Evolutionary conservation across 1,284 basidiomycete species (phyloP).

Genomic region (Boletus smithii): DNA sequence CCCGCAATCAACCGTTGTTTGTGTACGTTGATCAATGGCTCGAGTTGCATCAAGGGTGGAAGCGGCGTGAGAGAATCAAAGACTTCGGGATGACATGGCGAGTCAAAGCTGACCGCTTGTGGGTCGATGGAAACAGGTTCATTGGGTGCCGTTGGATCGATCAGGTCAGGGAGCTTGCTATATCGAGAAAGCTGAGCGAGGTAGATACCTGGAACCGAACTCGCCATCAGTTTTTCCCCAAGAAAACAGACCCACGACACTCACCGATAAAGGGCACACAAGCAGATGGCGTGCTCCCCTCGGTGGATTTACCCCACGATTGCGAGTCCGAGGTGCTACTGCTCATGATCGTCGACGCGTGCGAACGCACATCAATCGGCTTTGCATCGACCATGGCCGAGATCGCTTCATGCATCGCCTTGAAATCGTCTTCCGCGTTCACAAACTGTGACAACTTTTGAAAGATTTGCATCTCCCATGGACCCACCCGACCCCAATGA

Average conservation of each 20-base stretch:
- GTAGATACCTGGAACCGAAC: constrained; percentile 57
- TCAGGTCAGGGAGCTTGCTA: constrained; percentile 70
- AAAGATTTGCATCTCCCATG: constrained; percentile 76
- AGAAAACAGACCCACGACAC: constrained; percentile 20
- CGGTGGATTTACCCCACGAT: constrained; percentile 42
- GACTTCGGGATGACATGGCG: constrained; percentile 70
- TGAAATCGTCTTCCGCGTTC: constrained; percentile 69
- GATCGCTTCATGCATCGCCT: constrained; percentile 65
- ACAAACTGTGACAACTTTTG: constrained; percentile 73
- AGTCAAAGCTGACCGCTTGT: constrained; percentile 56
- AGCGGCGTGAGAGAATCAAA: constrained; percentile 69
- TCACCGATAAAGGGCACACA: constrained; percentile 79
- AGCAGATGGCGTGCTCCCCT: constrained; percentile 45
- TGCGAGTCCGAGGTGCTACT: constrained; percentile 40
- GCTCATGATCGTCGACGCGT: constrained; percentile 48
- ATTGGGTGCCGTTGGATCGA: constrained; percentile 78
- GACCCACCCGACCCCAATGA: constrained; percentile 64
- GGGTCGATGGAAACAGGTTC: constrained; percentile 64
- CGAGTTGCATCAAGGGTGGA: constrained; percentile 72
- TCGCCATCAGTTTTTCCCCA: background rate
- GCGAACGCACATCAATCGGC: constrained; percentile 48
- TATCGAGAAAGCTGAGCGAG: constrained; percentile 68
- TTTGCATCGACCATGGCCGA: constrained; percentile 64
- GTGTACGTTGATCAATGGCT: constrained; percentile 84
- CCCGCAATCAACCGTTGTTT: constrained; percentile 79